Conservation (phyloP, 371 early-diverging fungal species). For the Fennellomyces sp. region DNA sequence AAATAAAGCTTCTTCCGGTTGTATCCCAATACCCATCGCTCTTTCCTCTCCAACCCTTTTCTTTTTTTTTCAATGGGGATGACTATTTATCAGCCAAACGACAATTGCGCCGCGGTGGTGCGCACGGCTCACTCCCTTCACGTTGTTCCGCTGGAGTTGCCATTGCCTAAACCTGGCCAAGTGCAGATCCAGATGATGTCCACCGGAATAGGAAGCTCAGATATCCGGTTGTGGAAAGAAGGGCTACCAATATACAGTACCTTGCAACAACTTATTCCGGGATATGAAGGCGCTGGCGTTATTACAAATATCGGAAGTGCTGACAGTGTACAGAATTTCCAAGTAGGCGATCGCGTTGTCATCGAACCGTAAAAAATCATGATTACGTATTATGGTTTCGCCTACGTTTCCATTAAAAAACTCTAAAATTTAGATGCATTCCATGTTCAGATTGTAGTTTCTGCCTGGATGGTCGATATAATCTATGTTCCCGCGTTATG, state of each 20-base stretch:
- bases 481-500: conserved; percentile 3
- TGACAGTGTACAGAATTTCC: background rate
- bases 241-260: background rate
- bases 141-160: background rate
- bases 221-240: conserved; percentile 2
- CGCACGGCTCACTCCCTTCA: background rate
- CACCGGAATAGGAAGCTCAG: background rate
- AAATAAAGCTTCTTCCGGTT: background rate
- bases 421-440: background rate
- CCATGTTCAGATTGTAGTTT: conserved; percentile 9
- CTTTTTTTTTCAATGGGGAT: background rate
- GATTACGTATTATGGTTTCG: background rate
- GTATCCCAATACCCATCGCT: background rate
- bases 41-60: too few species aligned
- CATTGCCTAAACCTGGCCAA: conserved; percentile 5
- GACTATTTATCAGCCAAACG: background rate
- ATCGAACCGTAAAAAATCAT: conserved; percentile 7
- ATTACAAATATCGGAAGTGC: background rate
- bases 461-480: conserved; percentile 12
- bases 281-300: conserved; percentile 7
- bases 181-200: conserved; percentile 11
- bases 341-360: conserved; percentile 11
- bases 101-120: background rate
- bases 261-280: background rate
- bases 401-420: background rate